Evolutionary conservation across 2,329 filamentous ascomycete species (phyloP).

Genomic region (Nemania sp.): DNA sequence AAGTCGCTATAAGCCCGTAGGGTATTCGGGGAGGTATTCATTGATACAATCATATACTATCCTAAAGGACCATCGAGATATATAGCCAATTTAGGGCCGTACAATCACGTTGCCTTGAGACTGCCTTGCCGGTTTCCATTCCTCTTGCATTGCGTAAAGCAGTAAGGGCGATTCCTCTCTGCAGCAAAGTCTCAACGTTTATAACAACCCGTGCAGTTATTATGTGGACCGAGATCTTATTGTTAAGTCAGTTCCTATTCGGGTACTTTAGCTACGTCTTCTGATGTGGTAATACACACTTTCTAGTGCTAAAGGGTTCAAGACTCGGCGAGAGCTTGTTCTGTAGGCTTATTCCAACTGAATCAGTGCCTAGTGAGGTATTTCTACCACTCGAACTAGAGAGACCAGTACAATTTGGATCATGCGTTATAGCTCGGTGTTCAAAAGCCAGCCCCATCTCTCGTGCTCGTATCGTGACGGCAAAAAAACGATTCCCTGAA

Average conservation of each 20-base stretch:
- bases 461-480: slow-evolving; percentile 3
- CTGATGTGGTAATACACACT: not conserved
- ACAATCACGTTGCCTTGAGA: slow-evolving; percentile 16
- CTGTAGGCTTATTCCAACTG: not conserved
- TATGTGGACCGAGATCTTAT: no score
- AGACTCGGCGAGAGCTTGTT: not conserved
- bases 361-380: no score
- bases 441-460: slow-evolving; percentile 8
- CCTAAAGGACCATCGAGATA: no score
- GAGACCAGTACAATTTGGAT: not conserved
- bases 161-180: not conserved
- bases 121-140: slow-evolving; percentile 11
- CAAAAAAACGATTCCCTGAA: not conserved
- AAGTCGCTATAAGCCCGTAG: no score
- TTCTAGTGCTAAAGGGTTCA: not conserved
- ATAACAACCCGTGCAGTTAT: not conserved
- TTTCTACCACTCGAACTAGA: not conserved
- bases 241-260: not conserved
- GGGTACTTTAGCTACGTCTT: no score
- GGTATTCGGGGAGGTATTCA: no score
- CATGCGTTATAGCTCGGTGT: not conserved
- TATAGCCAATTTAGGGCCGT: no score
- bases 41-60: no score
- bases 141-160: not conserved
- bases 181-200: not conserved